Evolutionary conservation across 306 rosid genomes (phyloP), one percentile per base, ranked within the genome.

Genomic region (Astragalus glycyphyllos): DNA sequence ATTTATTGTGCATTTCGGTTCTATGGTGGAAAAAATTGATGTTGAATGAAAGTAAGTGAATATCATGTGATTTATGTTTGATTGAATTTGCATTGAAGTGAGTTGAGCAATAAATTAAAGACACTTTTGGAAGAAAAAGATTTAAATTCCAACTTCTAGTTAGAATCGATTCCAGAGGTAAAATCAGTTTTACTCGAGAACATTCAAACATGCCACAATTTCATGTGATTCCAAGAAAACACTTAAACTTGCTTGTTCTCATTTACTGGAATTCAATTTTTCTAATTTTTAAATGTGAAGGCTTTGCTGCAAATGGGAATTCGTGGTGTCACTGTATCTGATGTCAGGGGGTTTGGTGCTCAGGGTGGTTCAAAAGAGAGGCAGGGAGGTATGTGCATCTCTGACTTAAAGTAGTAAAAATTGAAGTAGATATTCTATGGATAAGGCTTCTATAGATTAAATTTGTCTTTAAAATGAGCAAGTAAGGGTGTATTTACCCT

Each of bases 321-420:
- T 55, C 97, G 89, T 0, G 97, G 97, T 23, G 96, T 94, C 68
- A 89, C 98, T 3, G 82, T 94, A 68, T 94, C 94, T 75, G 97
- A 94, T 77, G 96, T 72, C 14, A 87, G 72, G 56, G 98, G 98
- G 46, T 94, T 94, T 84, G 98, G 98, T 76, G 79, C 98, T 79
- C 98, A 94, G 75, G 98, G 98, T 16, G 98, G 97, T 55, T 84
- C 90, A 2, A 83, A 80, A 79, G 98, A 94, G 80, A 94, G 98
- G 86, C 96, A 94, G 6, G 98, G 95, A 69, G 98, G 98, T 94
- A 83, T 62, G 83, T 71, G 47, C 55, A 1, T 66, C 5, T 7
- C 65, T 58, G 38, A 32, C 68, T 59, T 20, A 7, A 53, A 59
- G 31, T 53, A 41, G 49, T 65, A 35, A 42, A 58, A 49, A 45